Percentiles rank a stretch among this genome's conserved stretches.
Conservation (phyloP, 2,329 filamentous ascomycete species). For the Bertia moriformis region DNA sequence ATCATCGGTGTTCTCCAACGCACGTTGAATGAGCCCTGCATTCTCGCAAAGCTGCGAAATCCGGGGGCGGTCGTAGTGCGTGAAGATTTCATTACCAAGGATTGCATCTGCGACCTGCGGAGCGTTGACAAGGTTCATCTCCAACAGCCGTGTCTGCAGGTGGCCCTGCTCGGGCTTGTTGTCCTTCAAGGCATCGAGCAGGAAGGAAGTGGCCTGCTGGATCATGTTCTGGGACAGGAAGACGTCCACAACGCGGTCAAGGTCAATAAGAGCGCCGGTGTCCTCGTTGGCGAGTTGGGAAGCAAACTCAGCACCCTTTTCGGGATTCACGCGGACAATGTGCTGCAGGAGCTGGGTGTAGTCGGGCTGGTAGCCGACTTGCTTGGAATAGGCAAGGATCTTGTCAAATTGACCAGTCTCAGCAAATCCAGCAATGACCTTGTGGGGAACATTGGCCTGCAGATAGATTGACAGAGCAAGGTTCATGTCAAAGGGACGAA, state of each 20-base stretch:
- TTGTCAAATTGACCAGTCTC: conserved; percentile 95
- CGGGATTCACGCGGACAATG: conserved; percentile 77
- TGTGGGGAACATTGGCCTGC: conserved; percentile 77
- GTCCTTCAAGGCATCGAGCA: conserved; percentile 86
- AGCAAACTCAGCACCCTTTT: conserved; percentile 90
- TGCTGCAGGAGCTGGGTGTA: conserved; percentile 86
- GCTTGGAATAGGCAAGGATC: conserved; percentile 79
- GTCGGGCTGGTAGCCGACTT: conserved; percentile 83
- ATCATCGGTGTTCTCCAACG: conserved; percentile 89
- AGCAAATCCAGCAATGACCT: conserved; percentile 87
- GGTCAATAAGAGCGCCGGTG: conserved; percentile 72
- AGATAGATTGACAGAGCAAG: conserved; percentile 81
- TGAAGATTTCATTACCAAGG: conserved; percentile 95
- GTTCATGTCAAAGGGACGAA: conserved; percentile 76
- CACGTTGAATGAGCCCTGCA: conserved; percentile 72
- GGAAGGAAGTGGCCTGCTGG: conserved; percentile 93
- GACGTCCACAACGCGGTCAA: conserved; percentile 89
- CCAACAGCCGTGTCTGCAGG: conserved; percentile 82
- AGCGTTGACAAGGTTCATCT: conserved; percentile 95
- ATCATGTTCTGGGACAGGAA: conserved; percentile 98
- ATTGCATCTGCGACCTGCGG: conserved; percentile 97
- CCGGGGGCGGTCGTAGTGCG: conserved; percentile 81
- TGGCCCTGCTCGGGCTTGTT: conserved; percentile 88
- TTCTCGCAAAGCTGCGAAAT: conserved; percentile 88
- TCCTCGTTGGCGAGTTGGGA: conserved; percentile 83